These are phyloP conservation scores for Xylaria bambusicola DNA, from an alignment of 495 filamentous ascomycete species.

Conservation along the genomic window DNA sequence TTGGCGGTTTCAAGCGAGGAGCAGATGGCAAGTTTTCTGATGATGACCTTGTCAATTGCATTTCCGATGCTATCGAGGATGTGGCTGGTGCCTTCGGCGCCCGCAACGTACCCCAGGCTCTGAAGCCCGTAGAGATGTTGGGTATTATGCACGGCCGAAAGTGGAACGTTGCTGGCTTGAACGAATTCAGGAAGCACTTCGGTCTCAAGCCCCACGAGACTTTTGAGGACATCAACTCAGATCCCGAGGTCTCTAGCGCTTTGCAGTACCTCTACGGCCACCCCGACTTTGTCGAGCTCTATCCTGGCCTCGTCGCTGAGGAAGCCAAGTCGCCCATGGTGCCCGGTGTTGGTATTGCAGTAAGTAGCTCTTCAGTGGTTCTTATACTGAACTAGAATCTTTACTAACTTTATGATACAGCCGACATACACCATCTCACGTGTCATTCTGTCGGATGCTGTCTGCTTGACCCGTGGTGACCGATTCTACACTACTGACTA, in stretches of 20 bases:
- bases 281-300: constrained; percentile 61
- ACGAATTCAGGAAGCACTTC: constrained; percentile 86
- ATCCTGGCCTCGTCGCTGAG: constrained; percentile 70
- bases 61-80: constrained; percentile 66
- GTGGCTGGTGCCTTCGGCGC: constrained; percentile 66
- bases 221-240: constrained; percentile 81
- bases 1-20: constrained; percentile 62
- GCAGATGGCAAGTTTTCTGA: constrained; percentile 64
- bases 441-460: constrained; percentile 83
- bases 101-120: constrained; percentile 69
- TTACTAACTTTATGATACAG: constrained; percentile 15
- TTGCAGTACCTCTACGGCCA: constrained; percentile 73
- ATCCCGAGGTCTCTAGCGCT: constrained; percentile 67
- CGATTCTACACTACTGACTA: constrained; percentile 80
- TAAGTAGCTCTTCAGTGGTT: constrained; percentile 12
- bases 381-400: not conserved
- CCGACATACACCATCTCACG: constrained; percentile 82
- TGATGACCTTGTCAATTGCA: constrained; percentile 68
- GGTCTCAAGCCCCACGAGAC: constrained; percentile 70
- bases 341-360: constrained; percentile 76
- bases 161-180: constrained; percentile 82
- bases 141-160: constrained; percentile 81
- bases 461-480: constrained; percentile 82
- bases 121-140: constrained; percentile 78
- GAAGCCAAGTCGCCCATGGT: constrained; percentile 71